A percentile compares a stretch with the other conserved stretches of the same genome.
These are phyloP conservation scores for Monilinia fructigena DNA, from an alignment of 2,329 filamentous ascomycete species.

Conservation along the genomic window DNA sequence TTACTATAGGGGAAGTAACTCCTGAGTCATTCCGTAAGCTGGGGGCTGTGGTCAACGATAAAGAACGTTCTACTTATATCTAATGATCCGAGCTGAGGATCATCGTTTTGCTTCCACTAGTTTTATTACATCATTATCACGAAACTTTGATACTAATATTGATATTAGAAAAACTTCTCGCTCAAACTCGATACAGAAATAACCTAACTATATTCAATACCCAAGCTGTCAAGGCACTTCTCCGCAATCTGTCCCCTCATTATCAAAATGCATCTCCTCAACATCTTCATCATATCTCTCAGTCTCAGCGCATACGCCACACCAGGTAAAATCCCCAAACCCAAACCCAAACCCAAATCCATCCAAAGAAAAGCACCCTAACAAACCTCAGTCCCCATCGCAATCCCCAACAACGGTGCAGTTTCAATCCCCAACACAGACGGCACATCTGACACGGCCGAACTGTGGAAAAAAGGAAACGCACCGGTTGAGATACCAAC, in stretches of 20 bases:
- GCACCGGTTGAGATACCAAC: background rate
- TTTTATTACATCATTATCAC: background rate
- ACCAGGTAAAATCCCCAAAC: background rate
- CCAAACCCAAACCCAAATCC: no score
- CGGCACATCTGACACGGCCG: background rate
- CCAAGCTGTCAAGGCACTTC: background rate
- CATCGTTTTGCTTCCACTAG: background rate
- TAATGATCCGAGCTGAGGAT: background rate
- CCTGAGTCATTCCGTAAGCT: slow-evolving; percentile 1
- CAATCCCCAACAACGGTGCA: background rate
- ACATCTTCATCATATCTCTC: slow-evolving; percentile 2
- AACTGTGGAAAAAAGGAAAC: background rate
- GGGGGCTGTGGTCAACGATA: background rate
- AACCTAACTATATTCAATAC: background rate
- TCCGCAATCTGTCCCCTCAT: no score
- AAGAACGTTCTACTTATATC: background rate
- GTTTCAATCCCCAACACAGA: background rate
- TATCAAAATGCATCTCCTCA: slow-evolving; percentile 1
- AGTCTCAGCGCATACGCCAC: background rate
- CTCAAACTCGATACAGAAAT: background rate
- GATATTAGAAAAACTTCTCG: background rate
- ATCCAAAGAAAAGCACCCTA: background rate
- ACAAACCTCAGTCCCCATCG: background rate
- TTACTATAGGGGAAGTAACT: background rate
- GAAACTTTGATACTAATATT: background rate